Percentiles rank a stretch among this genome's conserved stretches.
Evolutionary conservation across 805 yeast genomes (phyloP).

Genomic region (Barnettozyma salicaria): DNA sequence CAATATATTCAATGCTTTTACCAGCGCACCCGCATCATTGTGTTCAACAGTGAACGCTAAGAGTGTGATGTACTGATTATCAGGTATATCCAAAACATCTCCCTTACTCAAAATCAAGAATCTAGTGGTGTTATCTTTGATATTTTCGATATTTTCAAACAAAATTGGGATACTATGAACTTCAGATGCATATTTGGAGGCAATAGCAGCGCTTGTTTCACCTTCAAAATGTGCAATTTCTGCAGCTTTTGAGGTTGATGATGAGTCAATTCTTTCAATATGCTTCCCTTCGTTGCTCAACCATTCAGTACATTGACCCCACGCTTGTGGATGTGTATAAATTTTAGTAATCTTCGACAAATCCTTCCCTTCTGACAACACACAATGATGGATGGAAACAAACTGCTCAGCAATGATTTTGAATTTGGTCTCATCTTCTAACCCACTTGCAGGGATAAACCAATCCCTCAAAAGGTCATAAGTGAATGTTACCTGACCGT

Average conservation of each 20-base stretch:
- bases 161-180: slow-evolving; percentile 53
- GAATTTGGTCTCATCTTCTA: slow-evolving; percentile 27
- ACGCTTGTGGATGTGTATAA: slow-evolving; percentile 95
- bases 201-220: slow-evolving; percentile 59
- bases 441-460: slow-evolving; percentile 31
- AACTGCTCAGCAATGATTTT: slow-evolving; percentile 70
- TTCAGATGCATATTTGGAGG: slow-evolving; percentile 60
- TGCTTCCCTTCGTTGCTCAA: slow-evolving; percentile 32
- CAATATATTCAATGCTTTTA: slow-evolving; percentile 55
- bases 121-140: slow-evolving; percentile 73
- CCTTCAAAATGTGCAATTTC: slow-evolving; percentile 43
- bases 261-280: slow-evolving; percentile 53
- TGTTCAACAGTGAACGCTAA: slow-evolving; percentile 59
- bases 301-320: slow-evolving; percentile 84
- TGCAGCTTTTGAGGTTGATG: slow-evolving; percentile 85
- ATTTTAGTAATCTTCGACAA: slow-evolving; percentile 46
- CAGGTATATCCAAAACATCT: slow-evolving; percentile 11
- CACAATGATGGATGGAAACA: slow-evolving; percentile 76
- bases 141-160: slow-evolving; percentile 60
- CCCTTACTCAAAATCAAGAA: slow-evolving; percentile 60
- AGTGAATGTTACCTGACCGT: slow-evolving; percentile 86
- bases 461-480: slow-evolving; percentile 75
- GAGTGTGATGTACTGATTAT: slow-evolving; percentile 37
- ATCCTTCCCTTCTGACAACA: slow-evolving; percentile 44
- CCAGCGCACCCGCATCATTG: slow-evolving; percentile 70